Evolutionary conservation across 257 asterid genomes (phyloP).

Genomic region (Scutellaria galericulata): DNA sequence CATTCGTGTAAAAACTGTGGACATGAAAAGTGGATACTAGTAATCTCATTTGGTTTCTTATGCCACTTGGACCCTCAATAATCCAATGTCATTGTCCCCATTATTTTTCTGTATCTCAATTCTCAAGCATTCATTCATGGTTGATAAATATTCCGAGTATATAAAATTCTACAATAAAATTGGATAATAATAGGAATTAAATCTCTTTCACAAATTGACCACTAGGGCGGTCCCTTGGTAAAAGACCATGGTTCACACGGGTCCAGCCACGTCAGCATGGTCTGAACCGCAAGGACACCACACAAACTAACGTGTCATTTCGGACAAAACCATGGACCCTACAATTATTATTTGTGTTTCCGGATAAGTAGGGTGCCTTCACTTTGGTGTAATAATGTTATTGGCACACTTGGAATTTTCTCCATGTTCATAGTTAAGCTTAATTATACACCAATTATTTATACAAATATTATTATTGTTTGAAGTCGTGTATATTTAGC

Average conservation of each 20-base stretch:
- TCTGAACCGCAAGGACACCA: constrained; percentile 12
- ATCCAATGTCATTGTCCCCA: background rate
- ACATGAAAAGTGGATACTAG: no score
- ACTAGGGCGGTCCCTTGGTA: background rate
- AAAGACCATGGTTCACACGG: background rate
- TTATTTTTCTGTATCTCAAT: background rate
- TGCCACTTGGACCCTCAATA: background rate
- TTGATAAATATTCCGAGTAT: background rate
- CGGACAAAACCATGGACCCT: constrained; percentile 9
- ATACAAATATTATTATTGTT: background rate
- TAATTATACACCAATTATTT: no score
- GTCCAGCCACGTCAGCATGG: constrained; percentile 35
- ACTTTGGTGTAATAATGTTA: constrained; percentile 6
- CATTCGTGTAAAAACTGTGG: no score
- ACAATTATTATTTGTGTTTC: background rate
- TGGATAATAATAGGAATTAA: background rate
- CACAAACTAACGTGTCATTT: constrained; percentile 14
- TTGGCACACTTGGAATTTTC: constrained; percentile 22
- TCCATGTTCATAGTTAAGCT: no score
- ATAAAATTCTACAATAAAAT: background rate
- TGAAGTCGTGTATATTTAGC: background rate
- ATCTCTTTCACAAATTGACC: background rate
- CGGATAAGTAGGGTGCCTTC: no score
- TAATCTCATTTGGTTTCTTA: no score
- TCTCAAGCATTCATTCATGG: background rate